phyloP scores from a whole-genome alignment of 148 eudicot genomes.

The Rhododendron vialii region DNA sequence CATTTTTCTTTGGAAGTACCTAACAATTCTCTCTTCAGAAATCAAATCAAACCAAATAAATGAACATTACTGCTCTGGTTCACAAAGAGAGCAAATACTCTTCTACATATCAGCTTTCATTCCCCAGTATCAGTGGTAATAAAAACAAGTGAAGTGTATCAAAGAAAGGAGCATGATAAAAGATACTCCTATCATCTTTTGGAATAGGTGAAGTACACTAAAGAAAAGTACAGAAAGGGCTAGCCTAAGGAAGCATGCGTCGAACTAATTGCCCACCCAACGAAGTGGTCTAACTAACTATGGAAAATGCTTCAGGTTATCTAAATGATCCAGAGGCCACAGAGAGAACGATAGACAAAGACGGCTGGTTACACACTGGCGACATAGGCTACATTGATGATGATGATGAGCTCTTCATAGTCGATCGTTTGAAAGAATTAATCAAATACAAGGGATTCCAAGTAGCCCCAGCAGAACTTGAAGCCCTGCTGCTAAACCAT shows the following conservation, averaged over 20 bases:
- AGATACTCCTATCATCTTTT: not conserved
- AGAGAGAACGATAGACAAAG: constrained; percentile 57
- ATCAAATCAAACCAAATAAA: too few relatives aligned
- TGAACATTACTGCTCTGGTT: too few relatives aligned
- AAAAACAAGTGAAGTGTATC: too few relatives aligned
- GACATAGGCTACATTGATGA: constrained; percentile 88
- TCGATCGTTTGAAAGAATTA: constrained; percentile 77
- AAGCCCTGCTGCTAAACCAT: constrained; percentile 65
- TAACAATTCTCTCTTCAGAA: too few relatives aligned
- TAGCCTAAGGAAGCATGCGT: too few relatives aligned
- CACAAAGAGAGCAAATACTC: too few relatives aligned
- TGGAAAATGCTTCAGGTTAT: constrained; percentile 46
- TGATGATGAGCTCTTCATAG: constrained; percentile 75
- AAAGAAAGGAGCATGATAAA: too few relatives aligned
- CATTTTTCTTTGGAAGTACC: not conserved
- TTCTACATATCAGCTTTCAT: too few relatives aligned
- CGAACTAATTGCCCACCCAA: not conserved
- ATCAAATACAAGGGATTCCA: constrained; percentile 94
- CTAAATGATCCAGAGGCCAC: constrained; percentile 74
- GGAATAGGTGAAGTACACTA: not conserved
- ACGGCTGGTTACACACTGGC: constrained; percentile 92
- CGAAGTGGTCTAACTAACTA: not conserved
- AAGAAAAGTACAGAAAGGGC: too few relatives aligned
- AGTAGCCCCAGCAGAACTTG: constrained; percentile 89
- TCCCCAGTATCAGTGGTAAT: too few relatives aligned